phyloP scores from a whole-genome alignment of 345 rosid genomes.

The Salix arbutifolia region DNA sequence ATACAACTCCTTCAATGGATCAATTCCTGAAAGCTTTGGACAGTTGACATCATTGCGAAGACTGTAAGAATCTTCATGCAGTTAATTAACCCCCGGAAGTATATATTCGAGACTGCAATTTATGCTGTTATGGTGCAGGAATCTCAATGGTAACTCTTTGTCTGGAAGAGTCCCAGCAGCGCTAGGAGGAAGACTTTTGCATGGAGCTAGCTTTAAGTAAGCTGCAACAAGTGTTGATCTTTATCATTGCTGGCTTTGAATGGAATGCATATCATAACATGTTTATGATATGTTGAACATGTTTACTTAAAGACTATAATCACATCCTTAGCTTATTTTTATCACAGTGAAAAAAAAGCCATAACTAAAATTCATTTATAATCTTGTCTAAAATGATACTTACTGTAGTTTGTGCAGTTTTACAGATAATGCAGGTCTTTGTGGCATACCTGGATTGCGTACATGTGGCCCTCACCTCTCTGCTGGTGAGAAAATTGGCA shows the following conservation, averaged over 20 bases:
- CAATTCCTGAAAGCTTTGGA: conserved; percentile 89
- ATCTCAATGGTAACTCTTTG: conserved; percentile 83
- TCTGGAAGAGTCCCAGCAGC: conserved; percentile 86
- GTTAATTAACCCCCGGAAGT: not conserved
- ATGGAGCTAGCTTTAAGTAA: conserved; percentile 96
- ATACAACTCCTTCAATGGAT: conserved; percentile 75
- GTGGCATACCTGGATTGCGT: conserved; percentile 93
- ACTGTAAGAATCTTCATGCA: conserved; percentile 52
- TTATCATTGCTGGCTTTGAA: not conserved
- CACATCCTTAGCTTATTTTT: not conserved
- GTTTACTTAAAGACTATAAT: not conserved
- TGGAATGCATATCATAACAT: not conserved
- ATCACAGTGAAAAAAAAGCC: not conserved
- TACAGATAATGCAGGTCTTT: conserved; percentile 89
- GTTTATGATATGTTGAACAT: not conserved
- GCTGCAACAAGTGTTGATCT: conserved; percentile 14
- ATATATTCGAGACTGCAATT: not conserved
- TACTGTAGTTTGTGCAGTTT: conserved; percentile 51
- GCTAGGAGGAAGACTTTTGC: conserved; percentile 88
- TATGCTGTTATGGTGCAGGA: conserved; percentile 43
- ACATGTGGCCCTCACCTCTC: conserved; percentile 77
- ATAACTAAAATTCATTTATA: not conserved
- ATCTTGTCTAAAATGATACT: conserved; percentile 7
- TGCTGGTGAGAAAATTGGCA: conserved; percentile 75
- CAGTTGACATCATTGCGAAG: conserved; percentile 61